phyloP scores from a whole-genome alignment of 768 basidiomycete species.

The Tylopilus sp. region DNA sequence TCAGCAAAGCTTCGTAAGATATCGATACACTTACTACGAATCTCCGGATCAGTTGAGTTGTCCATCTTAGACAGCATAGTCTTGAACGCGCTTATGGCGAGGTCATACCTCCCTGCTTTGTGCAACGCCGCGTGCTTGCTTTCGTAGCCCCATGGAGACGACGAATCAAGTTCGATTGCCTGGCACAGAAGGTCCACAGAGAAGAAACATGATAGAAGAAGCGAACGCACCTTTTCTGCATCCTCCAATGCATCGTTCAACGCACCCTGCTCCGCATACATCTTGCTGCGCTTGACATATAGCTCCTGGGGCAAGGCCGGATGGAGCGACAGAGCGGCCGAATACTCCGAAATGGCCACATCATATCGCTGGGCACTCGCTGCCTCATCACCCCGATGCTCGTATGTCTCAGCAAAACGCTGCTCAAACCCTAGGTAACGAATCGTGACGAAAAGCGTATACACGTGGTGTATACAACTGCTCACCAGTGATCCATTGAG shows the following conservation, averaged over 20 bases:
- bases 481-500: slow-evolving; percentile 2
- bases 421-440: not conserved
- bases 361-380: not conserved
- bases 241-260: slow-evolving; percentile 7
- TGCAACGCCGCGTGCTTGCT: slow-evolving; percentile 7
- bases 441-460: not conserved
- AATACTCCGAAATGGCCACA: slow-evolving; percentile 8
- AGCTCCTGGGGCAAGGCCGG: not conserved
- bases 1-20: not conserved
- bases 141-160: slow-evolving; percentile 9
- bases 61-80: slow-evolving; percentile 10
- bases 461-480: not conserved
- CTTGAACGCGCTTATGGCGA: slow-evolving; percentile 3
- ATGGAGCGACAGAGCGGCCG: not conserved
- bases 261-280: not conserved
- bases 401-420: not conserved
- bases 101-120: not conserved
- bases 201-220: not conserved
- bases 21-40: not conserved
- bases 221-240: slow-evolving; percentile 2
- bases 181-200: not conserved
- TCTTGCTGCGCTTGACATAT: slow-evolving; percentile 8
- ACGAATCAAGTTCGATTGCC: slow-evolving; percentile 10
- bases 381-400: not conserved
- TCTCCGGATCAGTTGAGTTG: not conserved